phyloP scores from a whole-genome alignment of 306 rosid genomes.

The Gastrolobium bilobum region DNA sequence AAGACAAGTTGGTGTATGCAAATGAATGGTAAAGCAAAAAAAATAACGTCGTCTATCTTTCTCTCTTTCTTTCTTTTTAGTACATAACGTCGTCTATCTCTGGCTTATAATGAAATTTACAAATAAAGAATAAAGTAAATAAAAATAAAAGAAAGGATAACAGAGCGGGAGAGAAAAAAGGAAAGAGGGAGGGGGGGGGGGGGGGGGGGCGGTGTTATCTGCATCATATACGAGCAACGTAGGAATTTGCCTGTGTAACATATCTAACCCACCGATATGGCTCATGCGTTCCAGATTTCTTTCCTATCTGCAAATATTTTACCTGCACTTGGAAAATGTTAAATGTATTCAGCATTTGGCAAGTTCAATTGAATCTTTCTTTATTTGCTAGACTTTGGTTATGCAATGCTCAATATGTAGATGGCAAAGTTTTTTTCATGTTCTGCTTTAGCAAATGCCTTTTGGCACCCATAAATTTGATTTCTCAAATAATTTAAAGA shows the following conservation, averaged over 20 bases:
- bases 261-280: conserved; percentile 94
- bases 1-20: conserved; percentile 2
- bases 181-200: background rate
- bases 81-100: conserved; percentile 12
- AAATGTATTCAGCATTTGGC: conserved; percentile 36
- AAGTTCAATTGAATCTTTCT: conserved; percentile 25
- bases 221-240: conserved; percentile 80
- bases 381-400: conserved; percentile 36
- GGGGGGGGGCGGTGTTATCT: background rate
- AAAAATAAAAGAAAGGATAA: conserved; percentile 35
- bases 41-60: background rate
- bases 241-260: conserved; percentile 82
- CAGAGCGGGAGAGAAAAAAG: background rate
- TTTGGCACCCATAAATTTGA: conserved; percentile 34
- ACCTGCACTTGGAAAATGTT: conserved; percentile 66
- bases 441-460: conserved; percentile 66
- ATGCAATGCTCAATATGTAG: conserved; percentile 71
- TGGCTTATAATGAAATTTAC: conserved; percentile 49
- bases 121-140: conserved; percentile 56
- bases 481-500: conserved; percentile 21
- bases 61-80: no score
- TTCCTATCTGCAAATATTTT: conserved; percentile 86
- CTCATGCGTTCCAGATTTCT: conserved; percentile 72
- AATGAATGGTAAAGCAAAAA: conserved; percentile 41
- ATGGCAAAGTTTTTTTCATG: conserved; percentile 66